Evolutionary conservation across 192 early-diverging fungal genomes (phyloP).

Genomic region (Phlyctochytrium bullatum): DNA sequence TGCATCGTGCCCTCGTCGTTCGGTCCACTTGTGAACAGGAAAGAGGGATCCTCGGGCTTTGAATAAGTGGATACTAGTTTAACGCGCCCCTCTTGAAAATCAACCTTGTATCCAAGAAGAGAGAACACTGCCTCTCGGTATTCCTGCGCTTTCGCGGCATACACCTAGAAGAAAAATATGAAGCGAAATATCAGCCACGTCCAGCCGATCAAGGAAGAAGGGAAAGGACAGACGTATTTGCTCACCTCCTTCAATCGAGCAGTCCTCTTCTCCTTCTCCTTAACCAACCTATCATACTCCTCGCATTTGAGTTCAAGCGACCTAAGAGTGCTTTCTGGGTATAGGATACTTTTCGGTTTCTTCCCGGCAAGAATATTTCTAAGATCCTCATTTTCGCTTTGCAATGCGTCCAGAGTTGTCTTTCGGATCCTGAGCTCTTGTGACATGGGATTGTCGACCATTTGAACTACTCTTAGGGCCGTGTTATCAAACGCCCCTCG

Average conservation of each 20-base stretch:
- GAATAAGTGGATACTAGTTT: constrained; percentile 73
- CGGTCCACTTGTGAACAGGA: constrained; percentile 69
- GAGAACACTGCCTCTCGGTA: constrained; percentile 70
- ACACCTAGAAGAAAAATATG: constrained; percentile 44
- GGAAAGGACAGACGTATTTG: not conserved
- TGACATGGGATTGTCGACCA: constrained; percentile 75
- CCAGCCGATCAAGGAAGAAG: not conserved
- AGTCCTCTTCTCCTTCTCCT: constrained; percentile 66
- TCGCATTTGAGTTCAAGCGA: constrained; percentile 60
- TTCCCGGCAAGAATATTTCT: constrained; percentile 34
- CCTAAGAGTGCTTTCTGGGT: constrained; percentile 56
- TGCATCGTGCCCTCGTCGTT: constrained; percentile 67
- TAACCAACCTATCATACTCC: constrained; percentile 48
- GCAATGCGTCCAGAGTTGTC: constrained; percentile 60
- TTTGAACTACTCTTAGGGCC: constrained; percentile 51
- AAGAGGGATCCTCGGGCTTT: constrained; percentile 56
- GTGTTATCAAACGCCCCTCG: constrained; percentile 55
- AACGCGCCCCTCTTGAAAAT: constrained; percentile 63
- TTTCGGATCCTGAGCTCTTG: constrained; percentile 68
- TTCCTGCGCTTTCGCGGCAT: constrained; percentile 65
- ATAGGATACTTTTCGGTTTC: constrained; percentile 14
- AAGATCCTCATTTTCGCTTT: constrained; percentile 67
- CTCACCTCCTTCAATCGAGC: constrained; percentile 63
- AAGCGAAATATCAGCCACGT: constrained; percentile 5
- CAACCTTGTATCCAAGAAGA: constrained; percentile 59